These are phyloP conservation scores for Aciculosporium take DNA, from an alignment of 2,329 filamentous ascomycete genomes.

Conservation along the genomic window DNA sequence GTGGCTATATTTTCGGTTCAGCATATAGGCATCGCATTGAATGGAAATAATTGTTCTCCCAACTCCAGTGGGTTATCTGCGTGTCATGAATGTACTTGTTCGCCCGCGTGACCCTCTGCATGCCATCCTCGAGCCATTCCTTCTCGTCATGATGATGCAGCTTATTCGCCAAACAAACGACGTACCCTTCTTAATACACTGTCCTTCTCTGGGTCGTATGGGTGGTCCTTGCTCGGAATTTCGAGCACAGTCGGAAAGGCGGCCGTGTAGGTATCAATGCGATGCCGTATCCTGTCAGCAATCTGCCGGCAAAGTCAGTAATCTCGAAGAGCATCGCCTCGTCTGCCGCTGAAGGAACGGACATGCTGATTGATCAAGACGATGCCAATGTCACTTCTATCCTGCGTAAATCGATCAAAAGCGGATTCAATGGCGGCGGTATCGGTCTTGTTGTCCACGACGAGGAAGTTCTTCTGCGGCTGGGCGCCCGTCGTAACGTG, in stretches of 20 bases:
- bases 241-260: conserved; percentile 94
- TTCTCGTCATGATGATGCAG: neutral
- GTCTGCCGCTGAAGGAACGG: conserved; percentile 15
- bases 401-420: conserved; percentile 76
- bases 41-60: neutral
- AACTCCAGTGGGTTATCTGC: neutral
- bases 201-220: conserved; percentile 97
- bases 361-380: conserved; percentile 97
- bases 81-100: neutral
- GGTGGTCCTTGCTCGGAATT: conserved; percentile 97
- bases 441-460: conserved; percentile 90
- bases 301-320: conserved; percentile 39
- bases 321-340: neutral
- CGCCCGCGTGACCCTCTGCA: neutral
- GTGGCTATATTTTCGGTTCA: neutral
- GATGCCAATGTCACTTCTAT: conserved; percentile 94
- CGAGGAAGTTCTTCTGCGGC: conserved; percentile 92
- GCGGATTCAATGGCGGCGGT: conserved; percentile 74
- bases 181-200: conserved; percentile 82
- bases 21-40: neutral
- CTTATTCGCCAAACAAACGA: conserved; percentile 52
- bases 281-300: conserved; percentile 82
- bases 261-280: conserved; percentile 81
- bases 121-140: neutral
- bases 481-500: conserved; percentile 84